Evolutionary conservation across 2,329 filamentous ascomycete genomes (phyloP), one percentile per base, ranked within the genome.

Genomic region (Akanthomyces uredinophilus): DNA sequence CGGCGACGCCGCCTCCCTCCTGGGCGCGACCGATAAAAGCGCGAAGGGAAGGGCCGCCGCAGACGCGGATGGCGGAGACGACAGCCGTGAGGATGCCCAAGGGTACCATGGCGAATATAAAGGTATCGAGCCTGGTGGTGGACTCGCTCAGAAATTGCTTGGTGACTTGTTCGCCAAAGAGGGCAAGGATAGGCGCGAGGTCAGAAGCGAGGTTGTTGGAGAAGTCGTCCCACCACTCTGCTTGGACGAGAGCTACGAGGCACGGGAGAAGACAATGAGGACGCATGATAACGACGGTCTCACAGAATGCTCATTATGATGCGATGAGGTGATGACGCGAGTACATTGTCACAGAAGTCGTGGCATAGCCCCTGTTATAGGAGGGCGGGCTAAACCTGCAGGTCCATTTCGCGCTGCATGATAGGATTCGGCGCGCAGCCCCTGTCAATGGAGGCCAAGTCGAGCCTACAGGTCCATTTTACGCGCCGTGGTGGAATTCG

Each of bases 51-150:
- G 69, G 35, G 1, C 41, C 61, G 1, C 71, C 75, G 59, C 67
- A 77, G 43, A 73, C 66, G 0, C 74, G 68, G 46, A 75, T 74
- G 0, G 66, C 70, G 0, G 70, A 70, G 0, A 74, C 57, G 1
- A 79, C 64, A 0, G 70, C 69, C 0, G 78, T 79, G 14, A 80
- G 63, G 29, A 80, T 74, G 0, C 78, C 77, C 0, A 78, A 37
- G 0, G 74, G 75, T 0, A 67, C 73, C 65, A 75, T 70, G 1
- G 73, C 72, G 7, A 76, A 69, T 4, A 76, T 70, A 29, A 75
- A 64, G 37, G 70, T 66, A 52, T 77, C 75, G 0, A 70, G 60
- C 4, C 60, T 66, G 1, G 65, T 66, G 1, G 70, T 66, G 0
- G 69, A 70, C 55, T 75, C 70, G 63, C 72, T 77, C 2, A 78